phyloP scores from a whole-genome alignment of 2,329 filamentous ascomycete species.

The Botryotinia globosa region DNA sequence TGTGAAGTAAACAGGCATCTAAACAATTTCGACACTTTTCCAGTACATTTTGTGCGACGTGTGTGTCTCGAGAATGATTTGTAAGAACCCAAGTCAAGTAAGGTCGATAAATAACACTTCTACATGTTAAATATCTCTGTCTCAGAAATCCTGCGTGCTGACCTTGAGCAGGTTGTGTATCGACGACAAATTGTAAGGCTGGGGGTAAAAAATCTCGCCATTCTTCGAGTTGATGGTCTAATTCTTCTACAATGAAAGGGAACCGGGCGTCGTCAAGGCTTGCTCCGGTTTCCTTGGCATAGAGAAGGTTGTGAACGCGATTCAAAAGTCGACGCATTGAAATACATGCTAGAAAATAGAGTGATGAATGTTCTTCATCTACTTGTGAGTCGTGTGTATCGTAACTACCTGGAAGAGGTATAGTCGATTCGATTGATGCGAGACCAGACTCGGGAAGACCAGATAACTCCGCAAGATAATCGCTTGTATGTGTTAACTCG shows the following conservation, averaged over 20 bases:
- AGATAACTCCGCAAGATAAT: conserved; percentile 52
- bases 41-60: conserved; percentile 34
- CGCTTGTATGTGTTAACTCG: conserved; percentile 38
- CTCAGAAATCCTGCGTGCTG: conserved; percentile 49
- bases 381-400: conserved; percentile 43
- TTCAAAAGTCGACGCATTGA: conserved; percentile 50
- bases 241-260: conserved; percentile 48
- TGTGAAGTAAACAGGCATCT: conserved; percentile 49
- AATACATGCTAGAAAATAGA: conserved; percentile 54
- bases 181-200: conserved; percentile 44
- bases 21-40: conserved; percentile 47
- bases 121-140: conserved; percentile 51
- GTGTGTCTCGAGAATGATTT: conserved; percentile 20
- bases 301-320: conserved; percentile 48
- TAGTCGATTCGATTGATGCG: conserved; percentile 50
- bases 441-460: conserved; percentile 51
- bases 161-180: conserved; percentile 37
- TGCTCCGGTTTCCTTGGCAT: conserved; percentile 46
- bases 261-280: conserved; percentile 47
- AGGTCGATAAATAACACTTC: conserved; percentile 52
- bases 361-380: conserved; percentile 45
- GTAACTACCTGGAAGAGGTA: conserved; percentile 48
- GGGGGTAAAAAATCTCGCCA: conserved; percentile 48
- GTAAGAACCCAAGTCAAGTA: conserved; percentile 48
- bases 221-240: conserved; percentile 49